phyloP scores from a whole-genome alignment of 148 eudicot species.

The Vaccinium darrowii region DNA sequence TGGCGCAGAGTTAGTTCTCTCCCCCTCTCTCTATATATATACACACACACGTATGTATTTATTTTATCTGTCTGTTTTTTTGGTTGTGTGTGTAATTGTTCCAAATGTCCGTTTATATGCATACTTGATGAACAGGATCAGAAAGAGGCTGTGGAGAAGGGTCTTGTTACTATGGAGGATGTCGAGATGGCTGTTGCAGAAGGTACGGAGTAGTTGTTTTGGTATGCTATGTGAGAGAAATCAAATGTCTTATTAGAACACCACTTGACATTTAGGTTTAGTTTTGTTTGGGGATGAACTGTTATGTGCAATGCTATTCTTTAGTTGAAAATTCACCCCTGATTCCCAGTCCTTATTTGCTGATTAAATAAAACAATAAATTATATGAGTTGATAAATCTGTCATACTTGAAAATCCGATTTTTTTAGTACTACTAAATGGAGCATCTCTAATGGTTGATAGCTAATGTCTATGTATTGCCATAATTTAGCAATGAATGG shows the following conservation, averaged over 20 bases:
- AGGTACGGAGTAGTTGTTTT: slow-evolving; percentile 23
- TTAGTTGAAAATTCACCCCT: not conserved
- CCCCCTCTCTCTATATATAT: not conserved
- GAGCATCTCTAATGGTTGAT: not conserved
- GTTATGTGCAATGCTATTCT: not conserved
- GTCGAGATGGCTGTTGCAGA: slow-evolving; percentile 80
- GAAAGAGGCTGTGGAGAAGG: slow-evolving; percentile 73
- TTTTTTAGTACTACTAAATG: not conserved
- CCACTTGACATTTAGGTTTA: not conserved
- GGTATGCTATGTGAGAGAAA: not conserved
- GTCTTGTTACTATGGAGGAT: slow-evolving; percentile 71
- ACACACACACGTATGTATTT: no score
- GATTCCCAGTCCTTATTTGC: not conserved
- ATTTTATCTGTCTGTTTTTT: not conserved
- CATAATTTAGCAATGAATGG: no score
- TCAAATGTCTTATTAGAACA: not conserved
- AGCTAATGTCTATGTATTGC: not conserved
- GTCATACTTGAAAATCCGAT: not conserved
- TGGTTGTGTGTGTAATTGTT: not conserved
- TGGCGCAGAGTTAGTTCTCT: slow-evolving; percentile 65
- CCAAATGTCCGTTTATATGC: not conserved
- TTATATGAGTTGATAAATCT: not conserved
- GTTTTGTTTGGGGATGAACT: not conserved
- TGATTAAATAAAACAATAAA: not conserved
- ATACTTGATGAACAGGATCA: slow-evolving; percentile 52